A percentile compares a stretch with the other conserved stretches of the same genome.
Conservation (phyloP, 108 stramenopile species). For the Epipyxis sp. region DNA sequence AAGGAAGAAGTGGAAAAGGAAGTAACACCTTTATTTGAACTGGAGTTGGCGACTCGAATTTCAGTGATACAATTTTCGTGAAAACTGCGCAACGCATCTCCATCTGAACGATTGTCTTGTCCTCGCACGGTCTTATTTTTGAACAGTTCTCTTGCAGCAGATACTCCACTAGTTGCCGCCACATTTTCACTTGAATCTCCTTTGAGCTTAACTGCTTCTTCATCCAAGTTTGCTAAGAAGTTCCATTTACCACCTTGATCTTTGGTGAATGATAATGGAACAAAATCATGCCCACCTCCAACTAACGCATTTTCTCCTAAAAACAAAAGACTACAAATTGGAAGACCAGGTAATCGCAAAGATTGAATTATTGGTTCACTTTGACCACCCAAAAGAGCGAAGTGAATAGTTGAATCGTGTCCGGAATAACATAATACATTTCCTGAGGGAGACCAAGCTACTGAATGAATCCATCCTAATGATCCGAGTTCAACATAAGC, state of each 20-base stretch:
- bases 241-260: neutral
- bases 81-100: neutral
- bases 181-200: neutral
- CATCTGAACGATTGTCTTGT: neutral
- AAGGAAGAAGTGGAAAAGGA: neutral
- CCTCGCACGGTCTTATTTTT: neutral
- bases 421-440: slow-evolving; percentile 45
- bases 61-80: neutral
- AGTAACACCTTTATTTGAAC: neutral
- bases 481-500: slow-evolving; percentile 42
- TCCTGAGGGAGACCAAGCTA: slow-evolving; percentile 53
- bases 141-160: slow-evolving; percentile 4
- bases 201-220: too few species aligned
- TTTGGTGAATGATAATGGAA: slow-evolving; percentile 50
- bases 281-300: slow-evolving; percentile 59
- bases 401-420: slow-evolving; percentile 49
- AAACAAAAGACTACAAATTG: slow-evolving; percentile 41
- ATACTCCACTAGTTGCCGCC: neutral
- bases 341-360: slow-evolving; percentile 42
- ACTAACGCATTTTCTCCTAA: slow-evolving; percentile 47
- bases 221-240: neutral
- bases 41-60: neutral
- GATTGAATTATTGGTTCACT: slow-evolving; percentile 39
- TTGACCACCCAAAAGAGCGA: slow-evolving; percentile 39
- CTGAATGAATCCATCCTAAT: slow-evolving; percentile 52